phyloP scores from a whole-genome alignment of 768 basidiomycete genomes.

The Pleurotus tuoliensis region DNA sequence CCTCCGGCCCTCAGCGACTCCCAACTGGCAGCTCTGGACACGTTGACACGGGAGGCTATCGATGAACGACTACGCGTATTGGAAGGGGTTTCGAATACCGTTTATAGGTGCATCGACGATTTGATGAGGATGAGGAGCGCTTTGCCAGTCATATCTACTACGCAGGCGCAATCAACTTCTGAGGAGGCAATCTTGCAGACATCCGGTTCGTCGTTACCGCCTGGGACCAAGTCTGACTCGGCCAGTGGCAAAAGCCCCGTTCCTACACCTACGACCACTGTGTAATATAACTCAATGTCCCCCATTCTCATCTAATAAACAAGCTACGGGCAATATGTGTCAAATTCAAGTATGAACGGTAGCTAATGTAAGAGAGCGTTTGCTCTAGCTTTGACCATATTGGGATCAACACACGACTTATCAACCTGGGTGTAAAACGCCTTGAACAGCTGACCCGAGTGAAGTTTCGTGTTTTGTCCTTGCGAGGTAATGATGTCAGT shows the following conservation, averaged over 20 bases:
- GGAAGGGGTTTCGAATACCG: conserved; percentile 69
- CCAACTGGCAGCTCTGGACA: conserved; percentile 64
- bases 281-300: too few relatives aligned
- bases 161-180: conserved; percentile 13
- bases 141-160: conserved; percentile 39
- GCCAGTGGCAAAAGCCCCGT: too few relatives aligned
- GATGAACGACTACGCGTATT: conserved; percentile 80
- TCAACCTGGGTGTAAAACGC: conserved; percentile 61
- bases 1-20: conserved; percentile 52
- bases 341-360: too few relatives aligned
- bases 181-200: too few relatives aligned
- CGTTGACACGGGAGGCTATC: conserved; percentile 72
- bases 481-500: conserved; percentile 32
- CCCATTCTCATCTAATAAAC: too few relatives aligned
- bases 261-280: too few relatives aligned
- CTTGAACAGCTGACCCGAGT: conserved; percentile 54
- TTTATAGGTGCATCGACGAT: conserved; percentile 78
- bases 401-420: conserved; percentile 52
- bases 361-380: conserved; percentile 30
- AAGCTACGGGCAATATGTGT: too few relatives aligned
- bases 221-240: too few relatives aligned
- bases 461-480: conserved; percentile 25
- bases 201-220: too few relatives aligned
- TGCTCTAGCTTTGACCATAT: conserved; percentile 51
- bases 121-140: conserved; percentile 71